These are phyloP conservation scores for Andalucia godoyi DNA, from an alignment of 78 protist genomes.

Conservation along the genomic window DNA sequence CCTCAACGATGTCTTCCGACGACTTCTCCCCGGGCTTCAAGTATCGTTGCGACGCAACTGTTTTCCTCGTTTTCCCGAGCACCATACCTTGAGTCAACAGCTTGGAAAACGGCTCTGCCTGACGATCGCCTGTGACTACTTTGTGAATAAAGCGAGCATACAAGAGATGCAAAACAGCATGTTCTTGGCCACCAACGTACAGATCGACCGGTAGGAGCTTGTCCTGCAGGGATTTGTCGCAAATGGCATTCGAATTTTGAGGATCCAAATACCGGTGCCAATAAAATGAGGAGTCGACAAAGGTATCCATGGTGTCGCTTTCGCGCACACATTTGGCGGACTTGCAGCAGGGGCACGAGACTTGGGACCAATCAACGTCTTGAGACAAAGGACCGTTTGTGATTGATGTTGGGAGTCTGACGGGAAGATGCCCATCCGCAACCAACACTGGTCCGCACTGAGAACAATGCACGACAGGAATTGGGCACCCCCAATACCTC, in stretches of 20 bases:
- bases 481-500: conserved; percentile 85
- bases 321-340: conserved; percentile 40
- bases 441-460: conserved; percentile 60
- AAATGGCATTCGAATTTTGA: conserved; percentile 6
- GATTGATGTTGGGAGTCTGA: conserved; percentile 32
- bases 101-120: conserved; percentile 50
- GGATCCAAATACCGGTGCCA: conserved; percentile 48
- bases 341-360: conserved; percentile 6
- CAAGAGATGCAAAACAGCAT: conserved; percentile 82
- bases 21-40: conserved; percentile 7
- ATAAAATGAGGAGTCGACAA: conserved; percentile 84
- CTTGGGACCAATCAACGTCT: neutral
- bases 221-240: neutral
- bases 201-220: conserved; percentile 65
- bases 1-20: neutral
- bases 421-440: conserved; percentile 56
- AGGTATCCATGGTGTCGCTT: conserved; percentile 83
- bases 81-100: conserved; percentile 63
- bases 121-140: conserved; percentile 22
- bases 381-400: neutral
- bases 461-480: conserved; percentile 71
- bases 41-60: neutral
- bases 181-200: conserved; percentile 87
- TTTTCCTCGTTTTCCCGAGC: conserved; percentile 22
- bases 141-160: conserved; percentile 75